These are phyloP conservation scores for Emericellopsis cladophorae DNA, from an alignment of 2,329 filamentous ascomycete genomes.

Conservation along the genomic window DNA sequence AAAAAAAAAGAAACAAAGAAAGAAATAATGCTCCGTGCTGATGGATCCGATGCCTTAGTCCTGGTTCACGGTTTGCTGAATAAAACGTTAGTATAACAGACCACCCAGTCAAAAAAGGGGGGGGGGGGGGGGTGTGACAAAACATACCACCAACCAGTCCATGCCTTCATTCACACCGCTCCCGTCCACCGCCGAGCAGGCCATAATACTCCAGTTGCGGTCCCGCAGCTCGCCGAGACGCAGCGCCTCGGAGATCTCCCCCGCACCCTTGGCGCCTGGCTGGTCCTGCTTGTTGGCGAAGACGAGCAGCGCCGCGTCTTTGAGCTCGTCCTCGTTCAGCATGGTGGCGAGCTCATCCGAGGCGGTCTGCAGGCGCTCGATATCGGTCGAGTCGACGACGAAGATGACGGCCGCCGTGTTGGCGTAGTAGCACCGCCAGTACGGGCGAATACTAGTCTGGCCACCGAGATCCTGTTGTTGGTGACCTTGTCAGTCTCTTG, in stretches of 20 bases:
- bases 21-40: not conserved
- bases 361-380: slow-evolving; percentile 84
- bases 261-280: slow-evolving; percentile 89
- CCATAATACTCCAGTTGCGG: slow-evolving; percentile 98
- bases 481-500: slow-evolving; percentile 5
- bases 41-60: slow-evolving; percentile 1
- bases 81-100: not conserved
- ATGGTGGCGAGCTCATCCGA: slow-evolving; percentile 88
- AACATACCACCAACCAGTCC: slow-evolving; percentile 88
- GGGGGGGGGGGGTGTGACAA: not conserved
- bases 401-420: slow-evolving; percentile 98
- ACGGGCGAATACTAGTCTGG: slow-evolving; percentile 96
- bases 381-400: slow-evolving; percentile 96
- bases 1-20: not conserved
- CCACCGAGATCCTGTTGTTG: slow-evolving; percentile 68
- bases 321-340: slow-evolving; percentile 93
- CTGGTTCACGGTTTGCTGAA: slow-evolving; percentile 13
- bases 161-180: slow-evolving; percentile 93
- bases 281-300: slow-evolving; percentile 99
- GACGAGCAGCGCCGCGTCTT: slow-evolving; percentile 82
- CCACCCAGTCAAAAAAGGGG: too few species aligned
- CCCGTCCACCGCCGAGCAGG: slow-evolving; percentile 91
- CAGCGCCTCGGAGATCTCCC: slow-evolving; percentile 90
- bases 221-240: slow-evolving; percentile 84
- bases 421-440: slow-evolving; percentile 99